Evolutionary conservation across 306 rosid species (phyloP), one percentile per base, ranked within the genome.

Genomic region (Lupinus albus): DNA sequence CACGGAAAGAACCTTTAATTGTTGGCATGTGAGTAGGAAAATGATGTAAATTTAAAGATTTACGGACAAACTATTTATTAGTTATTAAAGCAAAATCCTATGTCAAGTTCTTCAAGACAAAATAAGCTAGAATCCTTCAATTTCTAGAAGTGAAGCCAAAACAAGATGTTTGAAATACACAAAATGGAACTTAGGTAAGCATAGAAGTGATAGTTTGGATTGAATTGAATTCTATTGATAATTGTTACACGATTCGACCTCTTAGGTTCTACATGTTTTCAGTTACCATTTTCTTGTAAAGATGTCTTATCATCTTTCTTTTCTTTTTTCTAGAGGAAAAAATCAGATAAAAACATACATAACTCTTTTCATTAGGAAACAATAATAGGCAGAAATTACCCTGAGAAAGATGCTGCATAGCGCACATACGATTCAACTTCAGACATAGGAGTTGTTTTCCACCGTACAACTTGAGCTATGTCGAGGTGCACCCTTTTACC

Each of bases 351-450:
- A 73, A 60, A 20, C 33, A 52, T 12, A 13, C 28, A 47, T 20
- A 52, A 61, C 61, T 68, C 2, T 35, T 65, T 35, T 39, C 46
- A 49, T 69, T 21, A 28, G 48, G 50, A 56, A 68, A 9, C 33
- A 67, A 11, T 20, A 63, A 11, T 20, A 41, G 50, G 10, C 76
- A 76, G 73, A 70, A 71, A 58, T 60, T 89, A 89, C 98, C 98
- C 95, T 61, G 96, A 91, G 80, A 92, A 92, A 73, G 98, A 87
- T 64, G 98, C 96, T 3, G 98, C 95, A 80, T 89, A 92, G 58
- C 93, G 96, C 61, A 87, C 88, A 45, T 10, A 71, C 67, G 98
- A 95, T 79, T 92, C 93, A 61, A 89, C 78, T 75, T 88, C 72
- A 47, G 97, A 87, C 49, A 81, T 71, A 48, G 89, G 75, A 41